A percentile compares a stretch with the other conserved stretches of the same genome.
Evolutionary conservation across 176 grass and related monocot species (phyloP).

Genomic region (Secale cereale): DNA sequence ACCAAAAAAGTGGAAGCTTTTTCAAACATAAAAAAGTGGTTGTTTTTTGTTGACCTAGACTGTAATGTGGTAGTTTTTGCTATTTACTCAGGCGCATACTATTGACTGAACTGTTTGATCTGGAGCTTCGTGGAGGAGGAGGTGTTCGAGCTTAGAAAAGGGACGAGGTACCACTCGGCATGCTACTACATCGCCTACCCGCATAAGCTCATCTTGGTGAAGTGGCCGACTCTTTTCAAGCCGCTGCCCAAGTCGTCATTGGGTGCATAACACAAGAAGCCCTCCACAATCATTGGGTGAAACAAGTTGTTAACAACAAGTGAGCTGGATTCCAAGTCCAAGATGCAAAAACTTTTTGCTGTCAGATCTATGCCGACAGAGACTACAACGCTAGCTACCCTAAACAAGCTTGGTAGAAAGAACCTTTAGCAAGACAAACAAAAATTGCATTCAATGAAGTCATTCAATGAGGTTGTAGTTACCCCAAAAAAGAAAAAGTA

Average conservation of each 20-base stretch:
- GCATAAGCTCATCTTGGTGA: neutral
- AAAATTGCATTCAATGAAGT: slow-evolving; percentile 23
- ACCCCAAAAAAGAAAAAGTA: neutral
- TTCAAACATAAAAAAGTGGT: too few relatives aligned
- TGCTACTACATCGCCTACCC: neutral
- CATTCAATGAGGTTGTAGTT: slow-evolving; percentile 34
- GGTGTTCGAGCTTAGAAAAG: neutral
- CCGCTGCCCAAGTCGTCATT: neutral
- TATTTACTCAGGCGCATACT: too few relatives aligned
- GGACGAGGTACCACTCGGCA: neutral
- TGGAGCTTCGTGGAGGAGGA: neutral
- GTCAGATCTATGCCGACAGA: neutral
- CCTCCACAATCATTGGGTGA: neutral
- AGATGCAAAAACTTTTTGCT: neutral
- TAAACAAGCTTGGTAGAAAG: neutral
- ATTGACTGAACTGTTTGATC: neutral
- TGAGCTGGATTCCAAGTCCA: neutral
- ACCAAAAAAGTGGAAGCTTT: too few relatives aligned
- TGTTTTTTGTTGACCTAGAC: too few relatives aligned
- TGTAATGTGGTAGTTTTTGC: too few relatives aligned
- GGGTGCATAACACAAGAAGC: neutral
- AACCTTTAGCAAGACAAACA: neutral
- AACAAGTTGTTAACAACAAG: neutral
- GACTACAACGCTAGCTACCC: neutral
- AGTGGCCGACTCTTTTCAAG: neutral